A percentile compares a stretch with the other conserved stretches of the same genome.
Evolutionary conservation across 805 yeast species (phyloP).

Genomic region (Metschnikowia rubicola): DNA sequence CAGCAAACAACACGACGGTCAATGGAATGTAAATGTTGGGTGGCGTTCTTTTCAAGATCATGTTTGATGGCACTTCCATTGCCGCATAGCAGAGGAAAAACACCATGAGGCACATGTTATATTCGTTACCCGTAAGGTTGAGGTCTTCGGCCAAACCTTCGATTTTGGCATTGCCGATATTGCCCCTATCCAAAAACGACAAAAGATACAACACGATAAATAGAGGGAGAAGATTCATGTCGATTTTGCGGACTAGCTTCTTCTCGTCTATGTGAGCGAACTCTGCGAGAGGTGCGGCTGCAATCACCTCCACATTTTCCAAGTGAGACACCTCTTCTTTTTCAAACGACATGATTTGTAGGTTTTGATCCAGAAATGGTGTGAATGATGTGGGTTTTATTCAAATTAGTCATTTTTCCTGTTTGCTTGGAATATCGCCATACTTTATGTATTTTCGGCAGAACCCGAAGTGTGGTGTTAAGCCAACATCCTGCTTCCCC

Average conservation of each 20-base stretch:
- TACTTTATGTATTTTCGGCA: too few species aligned
- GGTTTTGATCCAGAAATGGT: too few species aligned
- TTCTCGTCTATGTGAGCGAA: conserved; percentile 43
- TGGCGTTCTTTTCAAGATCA: conserved; percentile 50
- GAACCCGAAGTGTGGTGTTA: too few species aligned
- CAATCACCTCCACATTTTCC: not conserved
- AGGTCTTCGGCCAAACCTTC: conserved; percentile 63
- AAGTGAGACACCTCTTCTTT: not conserved
- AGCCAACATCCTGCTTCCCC: too few species aligned
- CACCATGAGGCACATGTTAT: conserved; percentile 61
- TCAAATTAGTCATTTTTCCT: too few species aligned
- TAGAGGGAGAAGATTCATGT: conserved; percentile 70
- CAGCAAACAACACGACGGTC: conserved; percentile 63
- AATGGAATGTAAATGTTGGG: conserved; percentile 64
- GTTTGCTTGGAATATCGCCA: too few species aligned
- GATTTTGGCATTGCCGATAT: conserved; percentile 75
- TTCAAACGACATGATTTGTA: not conserved
- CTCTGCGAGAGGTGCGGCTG: not conserved
- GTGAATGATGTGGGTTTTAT: too few species aligned
- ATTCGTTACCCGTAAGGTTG: conserved; percentile 53
- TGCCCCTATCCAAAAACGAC: conserved; percentile 78
- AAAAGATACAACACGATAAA: conserved; percentile 70
- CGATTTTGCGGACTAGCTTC: conserved; percentile 60
- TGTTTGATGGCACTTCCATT: conserved; percentile 65
- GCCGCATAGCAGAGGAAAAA: conserved; percentile 69